These are phyloP conservation scores for Paecilomyces sp. DNA, from an alignment of 2,329 filamentous ascomycete species.

Conservation along the genomic window DNA sequence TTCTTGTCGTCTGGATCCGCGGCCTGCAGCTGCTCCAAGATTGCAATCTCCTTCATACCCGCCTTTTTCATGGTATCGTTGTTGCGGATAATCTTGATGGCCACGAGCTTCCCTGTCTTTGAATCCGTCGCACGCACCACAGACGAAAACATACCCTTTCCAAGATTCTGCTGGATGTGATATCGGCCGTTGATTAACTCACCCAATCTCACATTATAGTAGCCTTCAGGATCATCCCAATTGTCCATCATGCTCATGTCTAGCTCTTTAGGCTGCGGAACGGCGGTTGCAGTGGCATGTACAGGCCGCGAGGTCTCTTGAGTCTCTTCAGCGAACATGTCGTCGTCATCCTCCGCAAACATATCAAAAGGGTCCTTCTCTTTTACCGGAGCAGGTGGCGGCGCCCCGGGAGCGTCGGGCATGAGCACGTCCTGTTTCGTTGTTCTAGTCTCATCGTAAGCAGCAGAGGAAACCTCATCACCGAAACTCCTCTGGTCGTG, in stretches of 20 bases:
- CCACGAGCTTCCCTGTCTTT: constrained; percentile 68
- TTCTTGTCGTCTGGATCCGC: constrained; percentile 84
- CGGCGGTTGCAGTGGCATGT: constrained; percentile 41
- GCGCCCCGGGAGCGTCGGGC: constrained; percentile 28
- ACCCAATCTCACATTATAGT: constrained; percentile 90
- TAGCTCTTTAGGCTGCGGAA: constrained; percentile 50
- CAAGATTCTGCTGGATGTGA: constrained; percentile 77
- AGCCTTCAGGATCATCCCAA: constrained; percentile 88
- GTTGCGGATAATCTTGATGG: constrained; percentile 96
- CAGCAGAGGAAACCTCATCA: constrained; percentile 46
- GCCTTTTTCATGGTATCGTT: constrained; percentile 90
- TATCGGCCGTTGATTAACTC: constrained; percentile 87
- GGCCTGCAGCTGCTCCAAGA: constrained; percentile 77
- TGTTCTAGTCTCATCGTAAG: constrained; percentile 53
- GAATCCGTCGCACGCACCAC: constrained; percentile 85
- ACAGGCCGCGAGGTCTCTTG: constrained; percentile 43
- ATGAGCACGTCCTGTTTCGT: constrained; percentile 46
- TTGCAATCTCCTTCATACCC: constrained; percentile 89
- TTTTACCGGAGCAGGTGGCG: constrained; percentile 34
- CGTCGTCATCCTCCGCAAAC: constrained; percentile 59
- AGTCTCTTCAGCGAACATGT: constrained; percentile 83
- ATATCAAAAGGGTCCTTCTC: constrained; percentile 53
- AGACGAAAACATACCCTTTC: constrained; percentile 92
- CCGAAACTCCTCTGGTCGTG: constrained; percentile 59
- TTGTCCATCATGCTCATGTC: constrained; percentile 79